These are phyloP conservation scores for Aphanomyces euteiches DNA, from an alignment of 352 stramenopile species.

Conservation along the genomic window DNA sequence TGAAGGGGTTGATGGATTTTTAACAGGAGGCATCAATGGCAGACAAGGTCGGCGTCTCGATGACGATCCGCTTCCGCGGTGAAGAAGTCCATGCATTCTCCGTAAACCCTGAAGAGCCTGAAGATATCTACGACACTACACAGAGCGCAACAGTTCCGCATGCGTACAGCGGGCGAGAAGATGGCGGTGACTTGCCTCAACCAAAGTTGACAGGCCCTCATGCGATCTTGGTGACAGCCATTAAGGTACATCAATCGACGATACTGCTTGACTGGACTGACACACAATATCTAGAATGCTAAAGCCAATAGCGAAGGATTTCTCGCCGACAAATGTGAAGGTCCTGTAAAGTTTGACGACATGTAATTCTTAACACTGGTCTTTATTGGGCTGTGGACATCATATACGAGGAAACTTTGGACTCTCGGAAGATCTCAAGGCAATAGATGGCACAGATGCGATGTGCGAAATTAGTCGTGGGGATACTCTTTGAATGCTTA, in stretches of 20 bases:
- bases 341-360: conserved; percentile 56
- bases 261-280: neutral
- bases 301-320: conserved; percentile 79
- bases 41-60: conserved; percentile 16
- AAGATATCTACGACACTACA: conserved; percentile 19
- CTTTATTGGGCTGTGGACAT: no score
- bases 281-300: conserved; percentile 41
- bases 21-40: conserved; percentile 58
- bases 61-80: conserved; percentile 29
- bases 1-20: no score
- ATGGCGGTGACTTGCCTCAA: conserved; percentile 49
- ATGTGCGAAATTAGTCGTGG: no score
- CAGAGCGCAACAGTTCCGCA: conserved; percentile 55
- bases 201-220: conserved; percentile 68
- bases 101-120: conserved; percentile 9
- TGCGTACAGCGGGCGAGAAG: conserved; percentile 65
- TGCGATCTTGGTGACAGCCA: conserved; percentile 61
- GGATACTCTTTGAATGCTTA: no score
- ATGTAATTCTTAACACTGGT: conserved; percentile 35
- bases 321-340: conserved; percentile 77
- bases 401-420: no score
- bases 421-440: no score
- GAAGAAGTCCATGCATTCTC: conserved; percentile 26
- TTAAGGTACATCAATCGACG: conserved; percentile 49
- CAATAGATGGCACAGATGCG: no score